Base-by-base conservation (phyloP, 1,139 yeast species). In the Lodderomyces margitis region DNA sequence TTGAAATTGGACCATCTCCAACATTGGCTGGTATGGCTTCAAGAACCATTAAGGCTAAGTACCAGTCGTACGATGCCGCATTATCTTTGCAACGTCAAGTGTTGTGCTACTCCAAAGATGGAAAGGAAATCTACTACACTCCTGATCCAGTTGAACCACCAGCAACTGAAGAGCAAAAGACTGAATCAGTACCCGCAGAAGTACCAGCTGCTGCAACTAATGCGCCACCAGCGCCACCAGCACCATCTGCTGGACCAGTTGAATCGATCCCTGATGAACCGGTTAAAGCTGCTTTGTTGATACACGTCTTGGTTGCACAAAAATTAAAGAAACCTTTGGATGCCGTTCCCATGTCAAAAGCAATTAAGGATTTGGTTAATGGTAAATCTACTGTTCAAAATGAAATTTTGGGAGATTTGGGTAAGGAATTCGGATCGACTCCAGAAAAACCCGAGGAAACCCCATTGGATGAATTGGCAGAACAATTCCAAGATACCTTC, bases 391-490 rank as follows among this genome's bases (percentile, higher is more conserved):
- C 98, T 30, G 94, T 92, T 38, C 98, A 92, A 71, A 92, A 92
- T 66, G 98, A 92, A 75, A 92, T 92, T 54, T 79, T 92, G 57
- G 98, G 98, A 76, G 98, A 92, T 61, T 78, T 92, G 58, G 97
- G 98, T 62, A 92, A 92, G 68, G 98, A 92, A 70, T 92, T 92
- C 59, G 98, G 98, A 54, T 73, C 94, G 40, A 89, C 98, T 41
- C 98, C 98, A 37, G 98, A 92, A 70, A 92, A 92, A 70, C 98
- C 98, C 49, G 98, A 92, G 70, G 98, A 92, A 60, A 87, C 96
- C 40, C 98, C 98, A 51, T 78, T 92, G 58, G 88, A 81, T 58
- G 98, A 92, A 67, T 80, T 92, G 62, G 97, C 98, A 39, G 98
- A 88, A 60, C 83, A 80, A 58, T 87, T 92, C 80, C 97, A 92